A percentile compares a stretch with the other conserved stretches of the same genome.
Conservation (phyloP, 2,329 filamentous ascomycete species). For the Exophiala calicioides region DNA sequence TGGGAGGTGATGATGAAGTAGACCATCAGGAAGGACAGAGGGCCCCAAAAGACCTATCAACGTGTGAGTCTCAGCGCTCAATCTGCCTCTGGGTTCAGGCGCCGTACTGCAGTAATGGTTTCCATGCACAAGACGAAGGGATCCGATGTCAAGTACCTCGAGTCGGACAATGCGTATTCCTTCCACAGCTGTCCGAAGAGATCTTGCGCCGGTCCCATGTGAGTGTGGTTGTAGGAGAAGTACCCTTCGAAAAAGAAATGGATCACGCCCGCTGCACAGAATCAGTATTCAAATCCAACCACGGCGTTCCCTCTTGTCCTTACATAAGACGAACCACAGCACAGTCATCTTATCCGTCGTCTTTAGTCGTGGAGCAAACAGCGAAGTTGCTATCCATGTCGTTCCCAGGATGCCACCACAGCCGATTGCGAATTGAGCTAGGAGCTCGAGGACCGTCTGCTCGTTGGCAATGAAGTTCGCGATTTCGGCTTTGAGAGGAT, state of each 20-base stretch:
- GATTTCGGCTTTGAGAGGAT: conserved; percentile 65
- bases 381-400: conserved; percentile 57
- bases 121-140: conserved; percentile 87
- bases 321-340: conserved; percentile 76
- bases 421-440: conserved; percentile 60
- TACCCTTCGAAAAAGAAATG: conserved; percentile 87
- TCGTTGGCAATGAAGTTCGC: conserved; percentile 67
- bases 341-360: conserved; percentile 59
- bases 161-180: conserved; percentile 85
- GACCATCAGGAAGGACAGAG: conserved; percentile 60
- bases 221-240: conserved; percentile 69
- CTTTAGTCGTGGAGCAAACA: conserved; percentile 55
- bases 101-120: conserved; percentile 69
- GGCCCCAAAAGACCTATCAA: conserved; percentile 59
- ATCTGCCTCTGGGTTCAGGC: not conserved
- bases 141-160: conserved; percentile 78
- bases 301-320: conserved; percentile 34
- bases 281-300: conserved; percentile 15
- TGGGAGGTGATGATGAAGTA: conserved; percentile 56
- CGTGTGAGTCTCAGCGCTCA: conserved; percentile 6
- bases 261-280: conserved; percentile 49
- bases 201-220: conserved; percentile 67
- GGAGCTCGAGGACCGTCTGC: conserved; percentile 58
- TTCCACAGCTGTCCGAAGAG: conserved; percentile 89
- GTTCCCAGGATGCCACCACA: conserved; percentile 59